These are phyloP conservation scores for Cryptococcus sp. DNA, from an alignment of 1,284 basidiomycete genomes.

Conservation along the genomic window DNA sequence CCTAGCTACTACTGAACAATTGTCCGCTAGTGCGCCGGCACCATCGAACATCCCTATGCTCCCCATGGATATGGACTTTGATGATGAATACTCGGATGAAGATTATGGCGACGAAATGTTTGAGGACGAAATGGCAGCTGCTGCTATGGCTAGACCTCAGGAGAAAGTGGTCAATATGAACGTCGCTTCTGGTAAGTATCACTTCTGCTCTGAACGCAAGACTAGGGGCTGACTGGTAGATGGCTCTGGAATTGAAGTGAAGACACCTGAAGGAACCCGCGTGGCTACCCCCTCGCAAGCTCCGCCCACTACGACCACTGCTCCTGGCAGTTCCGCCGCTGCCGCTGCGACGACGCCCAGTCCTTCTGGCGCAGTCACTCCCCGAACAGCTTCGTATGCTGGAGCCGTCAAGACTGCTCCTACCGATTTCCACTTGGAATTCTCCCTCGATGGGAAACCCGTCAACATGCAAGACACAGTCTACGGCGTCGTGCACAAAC, in stretches of 20 bases:
- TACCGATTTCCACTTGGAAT: slow-evolving; percentile 93
- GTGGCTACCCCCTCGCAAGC: slow-evolving; percentile 73
- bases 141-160: slow-evolving; percentile 48
- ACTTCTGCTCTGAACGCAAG: not conserved
- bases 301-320: slow-evolving; percentile 10
- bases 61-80: slow-evolving; percentile 39
- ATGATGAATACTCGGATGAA: slow-evolving; percentile 66
- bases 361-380: slow-evolving; percentile 12
- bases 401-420: slow-evolving; percentile 88
- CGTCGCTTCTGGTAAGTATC: slow-evolving; percentile 64
- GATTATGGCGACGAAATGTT: slow-evolving; percentile 55
- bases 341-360: slow-evolving; percentile 25
- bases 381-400: slow-evolving; percentile 72
- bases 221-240: slow-evolving; percentile 51
- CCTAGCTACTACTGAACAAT: slow-evolving; percentile 2
- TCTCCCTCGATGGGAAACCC: slow-evolving; percentile 80
- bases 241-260: slow-evolving; percentile 84
- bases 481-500: slow-evolving; percentile 81
- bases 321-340: slow-evolving; percentile 8
- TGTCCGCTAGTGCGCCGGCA: not conserved
- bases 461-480: slow-evolving; percentile 85
- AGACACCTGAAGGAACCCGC: slow-evolving; percentile 92
- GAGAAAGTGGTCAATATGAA: slow-evolving; percentile 84
- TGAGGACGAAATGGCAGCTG: slow-evolving; percentile 60
- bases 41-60: slow-evolving; percentile 16